Base-by-base conservation (phyloP, 2,329 filamentous ascomycete genomes). In the Talaromyces sp. region DNA sequence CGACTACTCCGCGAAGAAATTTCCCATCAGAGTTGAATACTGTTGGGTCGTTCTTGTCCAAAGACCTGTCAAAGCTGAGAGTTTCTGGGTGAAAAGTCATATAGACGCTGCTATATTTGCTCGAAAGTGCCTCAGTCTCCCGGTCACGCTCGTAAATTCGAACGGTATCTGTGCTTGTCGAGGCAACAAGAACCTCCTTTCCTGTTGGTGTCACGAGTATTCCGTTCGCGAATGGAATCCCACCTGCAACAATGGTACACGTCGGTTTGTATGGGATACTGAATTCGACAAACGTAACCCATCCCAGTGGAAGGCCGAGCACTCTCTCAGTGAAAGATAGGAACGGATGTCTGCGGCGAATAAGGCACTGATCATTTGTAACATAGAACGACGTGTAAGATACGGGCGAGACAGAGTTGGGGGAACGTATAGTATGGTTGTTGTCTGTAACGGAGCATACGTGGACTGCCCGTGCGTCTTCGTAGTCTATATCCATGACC, bases 381-480 rank as follows among this genome's bases (percentile, higher is more conserved):
- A 68, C 61, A 43, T 69, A 69, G 31, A 69, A 69, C 2, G 67
- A 68, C 5, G 63, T 65, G 45, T 69, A 68, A 7, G 68, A 69
- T 31, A 67, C 56, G 1, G 68, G 63, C 8, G 65, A 43, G 19
- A 69, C 57, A 16, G 65, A 66, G 50, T 67, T 67, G 16, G 68
- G 67, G 6, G 67, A 69, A 19, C 67, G 22, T 60, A 69, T 67
- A 16, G 58, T 61, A n/a, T 66, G 52, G 16, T 60, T 48, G 27
- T 59, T 62, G 61, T 69, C 68, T 27, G 57, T 66, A 22, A 69
- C 64, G 3, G 65, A 66, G 37, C 50, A 50, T 13, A 68, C 52
- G 41, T 68, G 67, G 4, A 63, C 60, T 45, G 68, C 68, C 37
- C 59, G 56, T 27, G 64, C 60, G 16, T 62, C 45, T 19, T 68